Base-by-base conservation (phyloP, 306 rosid genomes). In the Purshia tridentata region DNA sequence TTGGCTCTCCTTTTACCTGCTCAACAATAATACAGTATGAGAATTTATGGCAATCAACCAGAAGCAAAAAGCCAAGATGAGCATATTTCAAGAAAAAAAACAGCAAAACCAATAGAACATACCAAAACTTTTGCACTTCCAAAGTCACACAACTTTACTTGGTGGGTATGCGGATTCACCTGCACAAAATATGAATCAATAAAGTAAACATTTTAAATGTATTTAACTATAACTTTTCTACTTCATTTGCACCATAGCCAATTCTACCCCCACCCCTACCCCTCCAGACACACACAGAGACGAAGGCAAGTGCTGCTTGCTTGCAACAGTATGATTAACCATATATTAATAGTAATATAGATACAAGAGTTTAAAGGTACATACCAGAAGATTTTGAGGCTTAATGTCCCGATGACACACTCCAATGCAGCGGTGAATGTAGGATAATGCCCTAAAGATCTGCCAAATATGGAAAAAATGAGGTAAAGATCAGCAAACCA, bases 71-170 rank as follows among this genome's bases (percentile, higher is more conserved):
- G 29, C 51, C 14, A 68, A 20, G 60, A 77, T 46, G 76, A 75
- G 47, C 40, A 72, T 60, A 57, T 13, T 65, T 8, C 22, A 45
- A 45, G 52, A 70, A 66, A 53, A 23, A 23, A 8, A 53, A 41
- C 52, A 53, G 49, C 62, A 71, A 54, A 13, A 45, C 48, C 13
- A 52, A 49, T 6, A 39, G 55, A 78, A 35, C 91, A 72, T 85
- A 93, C 98, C 98, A 93, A 84, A 64, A 93, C 97, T 88, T 93
- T 93, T 18, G 98, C 98, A 81, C 98, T 93, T 74, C 98, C 98
- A 72, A 93, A 93, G 83, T 93, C 98, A 29, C 98, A 93, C 66
- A 93, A 78, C 75, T 93, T 93, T 79, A 93, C 97, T 81, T 93
- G 98, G 84, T 93, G 98, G 59, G 97, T 91, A 71, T 93, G 98